Percentiles rank a stretch among this genome's conserved stretches.
These are phyloP conservation scores for Monosporascus sp. DNA, from an alignment of 2,329 filamentous ascomycete genomes.

Conservation along the genomic window DNA sequence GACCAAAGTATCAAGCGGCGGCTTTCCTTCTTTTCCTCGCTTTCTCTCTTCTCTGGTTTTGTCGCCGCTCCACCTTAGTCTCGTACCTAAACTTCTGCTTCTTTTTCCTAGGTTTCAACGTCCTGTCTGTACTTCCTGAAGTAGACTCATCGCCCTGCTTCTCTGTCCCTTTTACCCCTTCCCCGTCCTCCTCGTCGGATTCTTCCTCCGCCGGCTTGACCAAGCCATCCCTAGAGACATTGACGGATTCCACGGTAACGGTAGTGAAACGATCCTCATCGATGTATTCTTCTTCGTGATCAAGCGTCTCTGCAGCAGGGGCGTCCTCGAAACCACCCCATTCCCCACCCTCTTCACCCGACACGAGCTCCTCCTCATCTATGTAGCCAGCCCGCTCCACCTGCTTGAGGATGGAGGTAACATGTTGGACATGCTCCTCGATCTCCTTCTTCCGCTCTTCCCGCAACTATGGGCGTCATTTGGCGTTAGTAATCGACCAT, in stretches of 20 bases:
- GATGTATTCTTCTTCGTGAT: constrained; percentile 89
- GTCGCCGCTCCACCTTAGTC: constrained; percentile 75
- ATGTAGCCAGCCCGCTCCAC: constrained; percentile 45
- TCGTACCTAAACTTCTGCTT: constrained; percentile 94
- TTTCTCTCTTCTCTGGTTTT: constrained; percentile 65
- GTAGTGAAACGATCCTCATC: constrained; percentile 96
- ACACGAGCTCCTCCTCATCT: constrained; percentile 27
- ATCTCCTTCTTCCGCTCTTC: constrained; percentile 78
- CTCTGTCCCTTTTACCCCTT: constrained; percentile 29
- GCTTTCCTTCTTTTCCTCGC: constrained; percentile 49
- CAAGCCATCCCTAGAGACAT: constrained; percentile 69
- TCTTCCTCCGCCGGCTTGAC: constrained; percentile 45
- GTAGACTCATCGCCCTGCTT: constrained; percentile 28
- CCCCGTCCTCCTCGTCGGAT: constrained; percentile 28
- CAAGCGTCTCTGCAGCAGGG: constrained; percentile 47
- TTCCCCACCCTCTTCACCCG: constrained; percentile 34
- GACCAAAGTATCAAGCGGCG: constrained; percentile 15
- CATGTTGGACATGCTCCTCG: constrained; percentile 72
- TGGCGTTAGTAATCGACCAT: background rate
- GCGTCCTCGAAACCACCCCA: constrained; percentile 63
- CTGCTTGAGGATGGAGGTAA: constrained; percentile 64
- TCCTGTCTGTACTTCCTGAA: constrained; percentile 43
- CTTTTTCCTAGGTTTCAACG: constrained; percentile 64
- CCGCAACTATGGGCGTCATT: constrained; percentile 54
- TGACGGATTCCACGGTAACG: constrained; percentile 87